Percentiles rank a stretch among this genome's conserved stretches.
phyloP scores from a whole-genome alignment of 192 early-diverging fungal species.

The Coemansia sp. region DNA sequence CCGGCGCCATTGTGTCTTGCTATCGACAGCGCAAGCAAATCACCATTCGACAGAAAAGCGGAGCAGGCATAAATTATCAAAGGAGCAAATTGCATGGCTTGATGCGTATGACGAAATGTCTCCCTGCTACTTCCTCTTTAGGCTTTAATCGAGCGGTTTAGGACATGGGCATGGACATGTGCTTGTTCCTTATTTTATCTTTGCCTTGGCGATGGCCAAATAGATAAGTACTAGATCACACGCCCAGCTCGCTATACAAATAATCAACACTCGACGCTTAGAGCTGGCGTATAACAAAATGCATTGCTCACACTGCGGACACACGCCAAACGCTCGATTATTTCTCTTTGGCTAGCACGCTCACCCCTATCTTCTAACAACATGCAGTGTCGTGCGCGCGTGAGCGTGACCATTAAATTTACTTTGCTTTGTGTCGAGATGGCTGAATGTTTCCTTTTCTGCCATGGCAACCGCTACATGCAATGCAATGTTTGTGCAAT shows the following conservation, averaged over 20 bases:
- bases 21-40: conserved; percentile 6
- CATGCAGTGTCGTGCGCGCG: conserved; percentile 7
- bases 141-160: not conserved
- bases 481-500: conserved; percentile 13
- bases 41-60: not conserved
- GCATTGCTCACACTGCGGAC: not conserved
- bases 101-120: conserved; percentile 1
- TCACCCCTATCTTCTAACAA: not conserved
- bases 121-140: not conserved
- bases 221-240: not conserved
- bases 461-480: conserved; percentile 8
- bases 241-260: not conserved
- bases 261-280: not conserved
- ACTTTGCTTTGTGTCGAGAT: conserved; percentile 2
- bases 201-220: not conserved
- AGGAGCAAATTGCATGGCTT: conserved; percentile 5
- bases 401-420: conserved; percentile 13
- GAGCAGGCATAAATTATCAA: conserved; percentile 13
- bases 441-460: conserved; percentile 13
- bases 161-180: not conserved
- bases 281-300: not conserved
- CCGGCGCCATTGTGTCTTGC: conserved; percentile 10
- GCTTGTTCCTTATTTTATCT: not conserved
- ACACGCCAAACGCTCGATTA: not conserved
- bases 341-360: conserved; percentile 2